These are phyloP conservation scores for Cladophialophora bantiana DNA, from an alignment of 2,329 filamentous ascomycete genomes.

Conservation along the genomic window DNA sequence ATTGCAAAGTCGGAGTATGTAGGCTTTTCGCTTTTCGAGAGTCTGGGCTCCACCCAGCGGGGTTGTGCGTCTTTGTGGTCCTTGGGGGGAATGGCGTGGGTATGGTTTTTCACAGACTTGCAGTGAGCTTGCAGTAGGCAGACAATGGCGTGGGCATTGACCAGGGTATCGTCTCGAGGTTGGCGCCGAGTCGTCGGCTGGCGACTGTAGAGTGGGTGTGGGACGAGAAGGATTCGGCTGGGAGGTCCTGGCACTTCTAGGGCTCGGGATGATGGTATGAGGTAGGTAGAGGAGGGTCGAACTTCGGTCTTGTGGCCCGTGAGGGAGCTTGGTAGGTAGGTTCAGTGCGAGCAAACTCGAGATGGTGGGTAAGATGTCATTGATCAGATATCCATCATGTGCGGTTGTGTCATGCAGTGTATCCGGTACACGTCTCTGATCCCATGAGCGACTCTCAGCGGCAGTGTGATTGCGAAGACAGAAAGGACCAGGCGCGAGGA, in stretches of 20 bases:
- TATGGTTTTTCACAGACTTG: slow-evolving; percentile 14
- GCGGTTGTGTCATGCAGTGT: not conserved
- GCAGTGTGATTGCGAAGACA: not conserved
- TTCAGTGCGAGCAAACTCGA: slow-evolving; percentile 4
- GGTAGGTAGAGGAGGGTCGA: not conserved
- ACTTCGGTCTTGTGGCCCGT: not conserved
- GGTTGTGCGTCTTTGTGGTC: slow-evolving; percentile 24
- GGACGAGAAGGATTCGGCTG: slow-evolving; percentile 20
- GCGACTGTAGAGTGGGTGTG: slow-evolving; percentile 10
- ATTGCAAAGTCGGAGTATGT: not conserved
- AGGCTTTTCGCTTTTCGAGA: not conserved
- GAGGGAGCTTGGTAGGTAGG: not conserved
- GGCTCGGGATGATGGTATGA: slow-evolving; percentile 8
- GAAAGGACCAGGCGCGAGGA: not conserved
- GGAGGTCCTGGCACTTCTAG: not conserved
- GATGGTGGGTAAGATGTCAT: slow-evolving; percentile 8
- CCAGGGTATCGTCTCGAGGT: slow-evolving; percentile 11
- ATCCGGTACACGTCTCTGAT: not conserved
- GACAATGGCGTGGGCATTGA: slow-evolving; percentile 23
- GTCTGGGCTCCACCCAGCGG: slow-evolving; percentile 19
- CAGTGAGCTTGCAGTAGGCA: slow-evolving; percentile 28
- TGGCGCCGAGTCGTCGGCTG: slow-evolving; percentile 3
- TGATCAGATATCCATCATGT: slow-evolving; percentile 2
- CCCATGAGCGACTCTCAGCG: slow-evolving; percentile 1
- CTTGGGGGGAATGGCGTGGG: slow-evolving; percentile 27